phyloP scores from a whole-genome alignment of 225 moss, liverwort and hornwort genomes.

The Marchantia paleacea region DNA sequence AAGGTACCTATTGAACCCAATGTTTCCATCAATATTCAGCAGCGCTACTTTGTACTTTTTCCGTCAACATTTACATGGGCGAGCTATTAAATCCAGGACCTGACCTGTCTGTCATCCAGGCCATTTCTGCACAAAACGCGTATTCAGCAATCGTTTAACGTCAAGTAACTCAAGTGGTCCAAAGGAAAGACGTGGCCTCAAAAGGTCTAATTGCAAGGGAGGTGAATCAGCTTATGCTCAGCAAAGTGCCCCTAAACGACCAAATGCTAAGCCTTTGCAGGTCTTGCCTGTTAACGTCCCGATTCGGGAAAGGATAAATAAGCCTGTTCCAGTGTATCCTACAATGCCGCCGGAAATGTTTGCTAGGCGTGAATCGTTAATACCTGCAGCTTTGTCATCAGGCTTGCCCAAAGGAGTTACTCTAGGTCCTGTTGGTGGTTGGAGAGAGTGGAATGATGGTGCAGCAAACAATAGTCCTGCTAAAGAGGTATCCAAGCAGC shows the following conservation, averaged over 20 bases:
- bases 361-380: conserved; percentile 35
- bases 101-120: neutral
- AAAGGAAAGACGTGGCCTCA: conserved; percentile 35
- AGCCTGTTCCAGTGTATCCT: conserved; percentile 86
- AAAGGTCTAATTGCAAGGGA: conserved; percentile 28
- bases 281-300: conserved; percentile 44
- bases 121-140: conserved; percentile 7
- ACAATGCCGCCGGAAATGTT: conserved; percentile 43
- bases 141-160: conserved; percentile 22
- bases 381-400: conserved; percentile 32
- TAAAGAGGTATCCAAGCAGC: conserved; percentile 40
- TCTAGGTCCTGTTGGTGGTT: conserved; percentile 67
- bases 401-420: conserved; percentile 58
- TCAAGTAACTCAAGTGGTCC: neutral
- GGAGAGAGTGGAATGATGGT: conserved; percentile 86
- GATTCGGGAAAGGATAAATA: conserved; percentile 66
- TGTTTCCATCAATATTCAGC: neutral
- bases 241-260: conserved; percentile 42
- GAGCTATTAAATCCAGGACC: too few relatives aligned
- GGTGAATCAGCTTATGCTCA: conserved; percentile 41
- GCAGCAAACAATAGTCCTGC: conserved; percentile 44
- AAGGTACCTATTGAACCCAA: conserved; percentile 32
- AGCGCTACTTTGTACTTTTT: neutral
- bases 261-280: conserved; percentile 58
- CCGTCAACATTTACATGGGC: too few relatives aligned